Percentiles rank a stretch among this genome's conserved stretches.
phyloP scores from a whole-genome alignment of 1,284 basidiomycete genomes.

The Microbotryum saponariae region DNA sequence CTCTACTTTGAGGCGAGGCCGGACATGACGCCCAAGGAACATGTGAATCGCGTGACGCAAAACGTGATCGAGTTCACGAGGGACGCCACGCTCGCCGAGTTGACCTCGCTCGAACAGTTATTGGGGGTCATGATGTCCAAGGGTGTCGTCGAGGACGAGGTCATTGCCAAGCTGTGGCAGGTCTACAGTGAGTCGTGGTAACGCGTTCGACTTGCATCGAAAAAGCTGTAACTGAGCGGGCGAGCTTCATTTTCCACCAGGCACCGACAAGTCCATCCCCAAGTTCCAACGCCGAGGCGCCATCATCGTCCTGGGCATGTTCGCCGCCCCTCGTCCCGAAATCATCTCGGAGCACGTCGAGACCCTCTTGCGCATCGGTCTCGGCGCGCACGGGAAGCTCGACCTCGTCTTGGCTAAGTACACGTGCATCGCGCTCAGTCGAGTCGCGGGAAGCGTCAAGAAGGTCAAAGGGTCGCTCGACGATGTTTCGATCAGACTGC shows the following conservation, averaged over 20 bases:
- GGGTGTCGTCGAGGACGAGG: slow-evolving; percentile 68
- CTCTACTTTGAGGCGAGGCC: slow-evolving; percentile 78
- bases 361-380: slow-evolving; percentile 74
- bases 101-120: slow-evolving; percentile 93
- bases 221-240: not conserved
- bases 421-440: slow-evolving; percentile 85
- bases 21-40: slow-evolving; percentile 62
- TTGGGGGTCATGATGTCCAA: slow-evolving; percentile 88
- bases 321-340: slow-evolving; percentile 73
- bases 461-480: slow-evolving; percentile 92
- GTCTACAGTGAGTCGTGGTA: slow-evolving; percentile 68
- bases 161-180: slow-evolving; percentile 87
- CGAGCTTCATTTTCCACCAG: slow-evolving; percentile 42
- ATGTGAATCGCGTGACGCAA: slow-evolving; percentile 89
- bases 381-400: slow-evolving; percentile 76
- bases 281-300: slow-evolving; percentile 80
- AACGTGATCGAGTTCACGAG: slow-evolving; percentile 98
- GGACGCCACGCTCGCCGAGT: slow-evolving; percentile 82
- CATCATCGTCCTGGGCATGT: slow-evolving; percentile 91
- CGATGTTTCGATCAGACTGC: slow-evolving; percentile 77
- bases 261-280: slow-evolving; percentile 63
- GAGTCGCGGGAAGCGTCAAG: slow-evolving; percentile 87
- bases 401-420: slow-evolving; percentile 87
- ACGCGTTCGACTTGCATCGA: not conserved
- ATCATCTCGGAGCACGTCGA: slow-evolving; percentile 86